Evolutionary conservation across 1,284 basidiomycete genomes (phyloP).

Genomic region (Kwoniella shivajii): DNA sequence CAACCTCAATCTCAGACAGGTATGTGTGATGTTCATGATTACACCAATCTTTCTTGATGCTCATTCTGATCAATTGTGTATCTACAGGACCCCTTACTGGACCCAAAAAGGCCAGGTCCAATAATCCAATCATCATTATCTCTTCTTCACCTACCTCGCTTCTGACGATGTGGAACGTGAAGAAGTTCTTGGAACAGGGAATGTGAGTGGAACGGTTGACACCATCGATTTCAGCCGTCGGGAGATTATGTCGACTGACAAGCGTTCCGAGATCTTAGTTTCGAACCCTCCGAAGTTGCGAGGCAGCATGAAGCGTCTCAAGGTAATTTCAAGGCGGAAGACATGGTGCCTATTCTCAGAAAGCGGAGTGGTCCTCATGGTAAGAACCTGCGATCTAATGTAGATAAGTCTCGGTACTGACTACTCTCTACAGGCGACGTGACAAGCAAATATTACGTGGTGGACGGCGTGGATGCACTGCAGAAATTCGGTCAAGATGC

Average conservation of each 20-base stretch:
- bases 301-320: constrained; percentile 58
- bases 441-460: constrained; percentile 68
- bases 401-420: neutral
- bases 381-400: constrained; percentile 12
- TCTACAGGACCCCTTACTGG: neutral
- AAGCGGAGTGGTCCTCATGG: constrained; percentile 60
- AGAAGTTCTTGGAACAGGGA: constrained; percentile 86
- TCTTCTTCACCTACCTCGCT: constrained; percentile 93
- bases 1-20: constrained; percentile 16
- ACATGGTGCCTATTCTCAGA: constrained; percentile 79
- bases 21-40: neutral
- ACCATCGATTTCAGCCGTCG: neutral
- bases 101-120: constrained; percentile 36
- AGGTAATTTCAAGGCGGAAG: constrained; percentile 76
- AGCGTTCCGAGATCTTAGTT: no score
- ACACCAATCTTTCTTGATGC: neutral
- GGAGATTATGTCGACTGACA: neutral
- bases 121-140: constrained; percentile 90
- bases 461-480: constrained; percentile 90
- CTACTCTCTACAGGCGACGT: constrained; percentile 57
- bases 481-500: constrained; percentile 87
- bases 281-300: constrained; percentile 76
- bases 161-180: constrained; percentile 97
- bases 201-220: constrained; percentile 59
- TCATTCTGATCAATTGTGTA: neutral